Evolutionary conservation across 2,329 filamentous ascomycete genomes (phyloP), one percentile per base, ranked within the genome.

Genomic region (Aureobasidium sp.): DNA sequence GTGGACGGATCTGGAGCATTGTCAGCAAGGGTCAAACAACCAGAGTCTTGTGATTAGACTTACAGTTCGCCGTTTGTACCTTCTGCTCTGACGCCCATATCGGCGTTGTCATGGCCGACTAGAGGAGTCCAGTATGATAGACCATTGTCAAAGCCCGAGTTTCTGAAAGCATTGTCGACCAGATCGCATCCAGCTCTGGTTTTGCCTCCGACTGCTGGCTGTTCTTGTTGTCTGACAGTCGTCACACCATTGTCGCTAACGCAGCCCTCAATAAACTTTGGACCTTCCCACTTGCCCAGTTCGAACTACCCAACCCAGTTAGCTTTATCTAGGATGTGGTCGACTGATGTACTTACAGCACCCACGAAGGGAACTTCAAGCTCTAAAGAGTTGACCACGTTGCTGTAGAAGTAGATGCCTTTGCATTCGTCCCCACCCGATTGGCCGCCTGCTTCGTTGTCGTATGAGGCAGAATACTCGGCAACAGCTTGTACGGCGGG

Each of bases 401-500:
- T 50, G 27, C 47, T 50, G 47, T 50, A 50, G 47, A 50, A 50
- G 20, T 50, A 50, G 47, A 50, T 50, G 15, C 47, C 47, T 11
- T 23, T 15, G 16, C 47, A 50, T 29, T 50, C 47, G 25, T 50
- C 47, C 16, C 47, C 47, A 15, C 47, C 47, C 3, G 23, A 23
- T 31, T 50, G 47, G 18, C 11, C 47, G 18, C 47, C 47, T 29
- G 23, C 8, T 31, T 50, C 25, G 25, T 50, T 50, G 25, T 50
- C 47, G 10, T 50, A 50, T 5, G 47, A 50, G 25, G 47, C 47
- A 10, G 47, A 50, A 31, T 50, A 50, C 25, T 50, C 25, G 15
- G 47, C 47, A 5, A 50, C 47, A 29, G 47, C 47, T 31, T 50
- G 47, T 7, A 50, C 23, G 11, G 47, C 47, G 13, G 47, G 47